Conservation (phyloP, 257 asterid genomes). For the Schizonepeta tenuifolia region DNA sequence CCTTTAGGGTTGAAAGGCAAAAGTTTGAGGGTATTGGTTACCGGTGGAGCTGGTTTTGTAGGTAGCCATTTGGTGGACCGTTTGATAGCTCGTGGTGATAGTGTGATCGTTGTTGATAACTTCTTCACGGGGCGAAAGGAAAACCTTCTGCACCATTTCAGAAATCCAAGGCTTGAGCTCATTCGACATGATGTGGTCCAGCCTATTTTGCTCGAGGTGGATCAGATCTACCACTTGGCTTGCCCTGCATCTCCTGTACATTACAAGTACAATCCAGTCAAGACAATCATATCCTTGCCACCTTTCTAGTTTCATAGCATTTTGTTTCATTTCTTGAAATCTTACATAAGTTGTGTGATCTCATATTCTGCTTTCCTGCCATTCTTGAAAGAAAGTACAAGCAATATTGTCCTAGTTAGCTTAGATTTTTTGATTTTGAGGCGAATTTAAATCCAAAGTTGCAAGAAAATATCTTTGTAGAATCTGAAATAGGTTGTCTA, state of each 20-base stretch:
- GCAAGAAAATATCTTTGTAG: neutral
- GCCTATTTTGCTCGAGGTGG: constrained; percentile 87
- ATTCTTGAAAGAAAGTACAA: neutral
- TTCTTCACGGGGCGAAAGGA: constrained; percentile 81
- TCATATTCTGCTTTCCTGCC: neutral
- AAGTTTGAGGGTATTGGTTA: constrained; percentile 67
- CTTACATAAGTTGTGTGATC: neutral
- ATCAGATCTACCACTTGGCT: constrained; percentile 90
- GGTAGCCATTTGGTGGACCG: constrained; percentile 95
- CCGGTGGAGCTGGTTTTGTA: constrained; percentile 95
- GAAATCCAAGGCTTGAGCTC: constrained; percentile 73
- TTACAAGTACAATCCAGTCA: constrained; percentile 90
- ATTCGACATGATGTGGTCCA: constrained; percentile 88
- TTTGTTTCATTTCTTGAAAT: neutral
- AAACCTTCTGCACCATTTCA: constrained; percentile 69
- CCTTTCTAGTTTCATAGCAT: neutral
- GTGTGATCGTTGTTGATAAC: constrained; percentile 80
- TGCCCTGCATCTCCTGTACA: constrained; percentile 98
- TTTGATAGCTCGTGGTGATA: constrained; percentile 75
- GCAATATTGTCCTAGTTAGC: neutral
- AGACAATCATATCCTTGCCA: constrained; percentile 87
- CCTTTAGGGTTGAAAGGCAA: constrained; percentile 72
- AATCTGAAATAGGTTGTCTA: neutral
- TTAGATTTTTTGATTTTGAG: neutral
- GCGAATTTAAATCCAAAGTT: neutral